Conservation (phyloP, 176 grass and related monocot genomes). For the Oryza meridionalis region DNA sequence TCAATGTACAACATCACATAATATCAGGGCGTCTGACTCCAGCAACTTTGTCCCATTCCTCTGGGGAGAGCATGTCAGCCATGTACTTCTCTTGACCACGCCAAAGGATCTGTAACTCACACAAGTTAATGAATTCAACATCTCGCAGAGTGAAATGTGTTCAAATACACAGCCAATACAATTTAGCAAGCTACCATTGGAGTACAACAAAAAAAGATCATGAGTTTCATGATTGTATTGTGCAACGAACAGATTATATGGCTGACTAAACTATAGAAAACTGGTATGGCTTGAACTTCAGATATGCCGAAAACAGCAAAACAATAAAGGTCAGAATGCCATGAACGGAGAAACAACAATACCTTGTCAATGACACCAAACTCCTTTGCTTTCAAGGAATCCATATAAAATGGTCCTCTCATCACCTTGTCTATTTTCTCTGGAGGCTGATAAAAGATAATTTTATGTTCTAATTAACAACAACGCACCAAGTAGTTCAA, state of each 20-base stretch:
- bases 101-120: conserved; percentile 70
- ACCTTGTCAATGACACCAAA: conserved; percentile 99
- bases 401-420: conserved; percentile 77
- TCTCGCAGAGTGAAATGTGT: neutral
- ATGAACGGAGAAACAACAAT: conserved; percentile 40
- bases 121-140: conserved; percentile 17
- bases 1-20: conserved; percentile 45
- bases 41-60: conserved; percentile 71
- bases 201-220: neutral
- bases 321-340: neutral
- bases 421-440: conserved; percentile 82
- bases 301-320: conserved; percentile 29
- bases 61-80: conserved; percentile 65
- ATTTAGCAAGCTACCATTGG: neutral
- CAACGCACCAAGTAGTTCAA: neutral
- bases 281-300: neutral
- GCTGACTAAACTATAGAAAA: neutral
- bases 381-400: conserved; percentile 79
- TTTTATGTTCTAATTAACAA: conserved; percentile 34
- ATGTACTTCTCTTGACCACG: conserved; percentile 79
- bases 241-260: conserved; percentile 3
- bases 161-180: neutral
- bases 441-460: conserved; percentile 55
- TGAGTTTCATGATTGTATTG: neutral
- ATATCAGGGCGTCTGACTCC: conserved; percentile 52